phyloP scores from a whole-genome alignment of 331 rosid genomes.

The Telfairia occidentalis region DNA sequence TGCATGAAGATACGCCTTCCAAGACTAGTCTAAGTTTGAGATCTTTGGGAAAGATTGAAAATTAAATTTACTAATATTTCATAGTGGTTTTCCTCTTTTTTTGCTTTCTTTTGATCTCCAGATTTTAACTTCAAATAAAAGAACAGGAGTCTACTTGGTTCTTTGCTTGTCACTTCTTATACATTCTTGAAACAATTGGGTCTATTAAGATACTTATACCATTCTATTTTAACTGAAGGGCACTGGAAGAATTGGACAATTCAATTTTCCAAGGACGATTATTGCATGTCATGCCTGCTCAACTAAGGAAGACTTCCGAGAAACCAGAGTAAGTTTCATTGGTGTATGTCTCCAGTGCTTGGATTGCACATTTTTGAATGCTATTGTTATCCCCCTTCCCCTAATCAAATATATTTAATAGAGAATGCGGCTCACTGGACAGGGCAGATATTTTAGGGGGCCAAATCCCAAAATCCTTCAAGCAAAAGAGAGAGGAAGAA shows the following conservation, averaged over 20 bases:
- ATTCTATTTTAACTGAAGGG: slow-evolving; percentile 38
- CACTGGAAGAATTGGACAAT: slow-evolving; percentile 58
- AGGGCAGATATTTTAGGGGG: slow-evolving; percentile 36
- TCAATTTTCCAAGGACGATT: slow-evolving; percentile 85
- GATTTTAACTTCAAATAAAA: neutral
- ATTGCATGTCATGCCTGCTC: slow-evolving; percentile 82
- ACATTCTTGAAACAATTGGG: neutral
- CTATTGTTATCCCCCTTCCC: neutral
- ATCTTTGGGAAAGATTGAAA: neutral
- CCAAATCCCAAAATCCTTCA: slow-evolving; percentile 49
- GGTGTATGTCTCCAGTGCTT: neutral
- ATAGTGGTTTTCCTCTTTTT: neutral
- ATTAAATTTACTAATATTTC: neutral
- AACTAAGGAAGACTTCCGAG: slow-evolving; percentile 33
- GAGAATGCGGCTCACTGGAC: slow-evolving; percentile 17
- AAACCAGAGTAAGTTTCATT: slow-evolving; percentile 44
- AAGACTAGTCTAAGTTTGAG: neutral
- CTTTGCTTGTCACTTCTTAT: neutral
- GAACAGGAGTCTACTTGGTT: neutral
- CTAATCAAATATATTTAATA: neutral
- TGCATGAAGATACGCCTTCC: neutral
- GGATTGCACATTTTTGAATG: neutral
- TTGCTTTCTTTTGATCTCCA: neutral
- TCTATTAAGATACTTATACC: neutral
- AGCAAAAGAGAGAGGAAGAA: slow-evolving; percentile 64